Evolutionary conservation across 495 filamentous ascomycete species (phyloP).

Genomic region (Xylaria castorea): DNA sequence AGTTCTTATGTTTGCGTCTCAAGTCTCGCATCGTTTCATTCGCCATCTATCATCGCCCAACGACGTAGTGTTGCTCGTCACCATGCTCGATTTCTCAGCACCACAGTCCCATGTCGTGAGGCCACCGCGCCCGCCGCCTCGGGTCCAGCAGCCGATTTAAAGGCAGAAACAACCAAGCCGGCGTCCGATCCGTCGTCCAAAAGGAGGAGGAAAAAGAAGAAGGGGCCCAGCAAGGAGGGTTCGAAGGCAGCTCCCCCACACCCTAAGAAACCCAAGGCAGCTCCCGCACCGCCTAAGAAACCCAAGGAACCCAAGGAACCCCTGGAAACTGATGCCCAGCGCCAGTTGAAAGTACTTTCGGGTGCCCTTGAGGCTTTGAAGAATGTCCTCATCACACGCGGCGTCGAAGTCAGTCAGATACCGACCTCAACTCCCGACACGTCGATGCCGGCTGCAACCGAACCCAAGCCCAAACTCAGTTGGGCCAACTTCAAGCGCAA

Average conservation of each 20-base stretch:
- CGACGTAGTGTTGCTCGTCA: constrained; percentile 16
- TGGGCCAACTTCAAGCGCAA: neutral
- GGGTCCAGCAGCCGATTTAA: neutral
- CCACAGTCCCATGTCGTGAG: constrained; percentile 16
- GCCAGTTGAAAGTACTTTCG: constrained; percentile 33
- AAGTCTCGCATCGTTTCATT: constrained; percentile 29
- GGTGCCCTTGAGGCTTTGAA: constrained; percentile 34
- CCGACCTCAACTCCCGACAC: neutral
- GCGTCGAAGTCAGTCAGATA: constrained; percentile 37
- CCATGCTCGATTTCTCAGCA: constrained; percentile 22
- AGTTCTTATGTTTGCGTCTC: constrained; percentile 38
- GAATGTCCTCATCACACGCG: constrained; percentile 37
- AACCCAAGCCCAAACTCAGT: neutral
- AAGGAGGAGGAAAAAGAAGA: constrained; percentile 13
- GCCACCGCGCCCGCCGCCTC: neutral
- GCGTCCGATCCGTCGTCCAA: neutral
- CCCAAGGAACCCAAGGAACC: neutral
- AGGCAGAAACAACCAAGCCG: neutral
- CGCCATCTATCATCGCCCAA: neutral
- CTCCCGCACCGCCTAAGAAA: neutral
- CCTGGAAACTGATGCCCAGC: constrained; percentile 19
- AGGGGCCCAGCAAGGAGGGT: neutral
- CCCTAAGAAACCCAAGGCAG: neutral
- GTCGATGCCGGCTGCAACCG: neutral
- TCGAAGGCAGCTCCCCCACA: too few species aligned